Conservation (phyloP, 2,329 filamentous ascomycete species). For the Fusarium paranaense region DNA sequence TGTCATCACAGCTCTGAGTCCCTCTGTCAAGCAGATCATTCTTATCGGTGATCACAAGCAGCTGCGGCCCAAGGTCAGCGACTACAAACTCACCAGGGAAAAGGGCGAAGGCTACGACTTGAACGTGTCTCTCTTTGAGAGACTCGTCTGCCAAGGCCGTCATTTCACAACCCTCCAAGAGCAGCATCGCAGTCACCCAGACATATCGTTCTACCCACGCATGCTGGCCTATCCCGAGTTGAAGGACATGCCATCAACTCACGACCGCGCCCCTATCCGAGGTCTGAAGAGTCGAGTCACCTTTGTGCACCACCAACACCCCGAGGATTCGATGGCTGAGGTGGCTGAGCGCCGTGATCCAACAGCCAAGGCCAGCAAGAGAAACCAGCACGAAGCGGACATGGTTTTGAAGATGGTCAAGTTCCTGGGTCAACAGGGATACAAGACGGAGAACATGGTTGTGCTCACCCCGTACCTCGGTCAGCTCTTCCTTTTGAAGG, state of each 20-base stretch:
- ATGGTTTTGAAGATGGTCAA: slow-evolving; percentile 74
- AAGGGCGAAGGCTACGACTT: slow-evolving; percentile 74
- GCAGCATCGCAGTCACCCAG: slow-evolving; percentile 77
- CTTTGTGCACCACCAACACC: slow-evolving; percentile 73
- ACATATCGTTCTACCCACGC: slow-evolving; percentile 71
- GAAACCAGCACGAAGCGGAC: slow-evolving; percentile 72
- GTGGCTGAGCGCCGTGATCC: slow-evolving; percentile 64
- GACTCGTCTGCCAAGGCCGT: slow-evolving; percentile 68
- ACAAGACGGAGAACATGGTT: slow-evolving; percentile 72
- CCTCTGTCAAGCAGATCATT: slow-evolving; percentile 70
- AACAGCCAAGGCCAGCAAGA: slow-evolving; percentile 63
- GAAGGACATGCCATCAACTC: slow-evolving; percentile 64
- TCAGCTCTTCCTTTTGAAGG: slow-evolving; percentile 69
- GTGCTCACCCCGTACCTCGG: slow-evolving; percentile 80
- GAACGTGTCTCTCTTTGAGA: slow-evolving; percentile 76
- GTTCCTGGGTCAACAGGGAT: slow-evolving; percentile 79
- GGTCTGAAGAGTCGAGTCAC: slow-evolving; percentile 71
- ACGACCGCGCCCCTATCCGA: slow-evolving; percentile 57
- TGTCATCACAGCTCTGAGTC: slow-evolving; percentile 66
- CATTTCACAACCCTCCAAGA: slow-evolving; percentile 65
- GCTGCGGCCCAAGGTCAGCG: slow-evolving; percentile 74
- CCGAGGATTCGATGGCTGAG: slow-evolving; percentile 59
- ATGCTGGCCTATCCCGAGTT: slow-evolving; percentile 72
- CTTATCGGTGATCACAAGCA: slow-evolving; percentile 82
- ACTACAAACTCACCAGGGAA: slow-evolving; percentile 71